Evolutionary conservation across 371 early-diverging fungal species (phyloP), one percentile per base, ranked within the genome.

Genomic region (Mortierella sp.): DNA sequence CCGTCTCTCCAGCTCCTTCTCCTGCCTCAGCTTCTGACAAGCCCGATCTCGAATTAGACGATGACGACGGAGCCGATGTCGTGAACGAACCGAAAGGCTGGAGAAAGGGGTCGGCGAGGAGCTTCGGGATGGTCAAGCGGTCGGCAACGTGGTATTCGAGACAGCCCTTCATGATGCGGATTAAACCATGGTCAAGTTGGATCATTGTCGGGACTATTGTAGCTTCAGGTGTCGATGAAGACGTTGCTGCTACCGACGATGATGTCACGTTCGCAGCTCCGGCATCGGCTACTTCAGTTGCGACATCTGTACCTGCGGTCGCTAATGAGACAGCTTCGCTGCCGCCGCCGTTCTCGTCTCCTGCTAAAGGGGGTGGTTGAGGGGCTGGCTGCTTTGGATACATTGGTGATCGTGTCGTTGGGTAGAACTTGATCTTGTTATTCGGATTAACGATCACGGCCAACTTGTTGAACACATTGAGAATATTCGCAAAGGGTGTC

Each of bases 401-500:
- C 21, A 75, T 43, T 8, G 85, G 89, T 72, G 88, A 90, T 2
- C 86, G 82, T 71, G 87, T 82, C 44, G 78, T 82, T n/a, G 48
- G n/a, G 24, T 94, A 91, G 77, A 90, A 95, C 24, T 76, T 72
- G 53, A 97, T 97, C 31, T 75, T 43, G 77, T 93, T 90, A 0
- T 82, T 81, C 6, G 93, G 92, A 76, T 96, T 93, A 2, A 92
- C 90, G 71, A 98, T 98, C 9, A 89, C 88, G 1, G 90, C 87
- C 44, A 97, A 72, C 83, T 96, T 96, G 73, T 93, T 89, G 69
- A 91, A 87, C 67, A 95, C 77, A 51, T 82, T 83, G 10, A 89
- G 69, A 4, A 97, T 79, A 51, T 95, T 90, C 24, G 94, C 92
- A 82, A 99, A 98, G 4, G 99, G 99, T 0, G 98, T 92, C 26